These are phyloP conservation scores for Stenogyne calaminthoides DNA, from an alignment of 305 asterid genomes.

Conservation along the genomic window DNA sequence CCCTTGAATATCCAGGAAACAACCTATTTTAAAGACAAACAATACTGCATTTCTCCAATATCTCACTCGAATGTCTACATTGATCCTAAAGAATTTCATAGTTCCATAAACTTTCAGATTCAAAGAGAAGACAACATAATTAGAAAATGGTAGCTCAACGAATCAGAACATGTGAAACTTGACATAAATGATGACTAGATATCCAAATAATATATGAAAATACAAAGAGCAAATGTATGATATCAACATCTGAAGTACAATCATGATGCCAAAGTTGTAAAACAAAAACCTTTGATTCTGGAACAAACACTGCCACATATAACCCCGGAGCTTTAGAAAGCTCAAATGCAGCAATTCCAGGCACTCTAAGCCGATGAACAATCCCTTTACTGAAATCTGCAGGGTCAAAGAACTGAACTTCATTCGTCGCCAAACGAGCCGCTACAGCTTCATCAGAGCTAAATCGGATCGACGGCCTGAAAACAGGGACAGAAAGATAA, in stretches of 20 bases:
- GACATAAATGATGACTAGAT: neutral
- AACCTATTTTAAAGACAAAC: constrained; percentile 5
- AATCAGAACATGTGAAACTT: constrained; percentile 11
- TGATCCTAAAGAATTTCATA: neutral
- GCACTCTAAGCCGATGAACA: constrained; percentile 78
- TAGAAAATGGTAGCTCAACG: neutral
- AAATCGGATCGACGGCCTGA: constrained; percentile 80
- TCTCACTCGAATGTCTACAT: neutral
- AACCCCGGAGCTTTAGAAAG: constrained; percentile 73
- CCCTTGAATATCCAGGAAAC: constrained; percentile 6
- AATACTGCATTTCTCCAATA: constrained; percentile 23
- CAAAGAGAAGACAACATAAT: neutral
- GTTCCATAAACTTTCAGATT: neutral
- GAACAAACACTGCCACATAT: constrained; percentile 81
- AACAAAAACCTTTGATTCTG: constrained; percentile 82
- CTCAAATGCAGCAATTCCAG: constrained; percentile 80
- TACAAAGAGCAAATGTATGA: neutral
- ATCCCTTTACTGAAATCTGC: constrained; percentile 73
- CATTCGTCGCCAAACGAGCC: constrained; percentile 88
- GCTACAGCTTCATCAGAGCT: constrained; percentile 80
- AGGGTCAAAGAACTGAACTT: constrained; percentile 80
- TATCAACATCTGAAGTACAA: constrained; percentile 5
- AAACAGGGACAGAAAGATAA: neutral
- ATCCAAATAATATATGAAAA: neutral
- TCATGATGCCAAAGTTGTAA: neutral